A percentile compares a stretch with the other conserved stretches of the same genome.
phyloP scores from a whole-genome alignment of 352 stramenopile genomes.

The Phytopythium litorale region DNA sequence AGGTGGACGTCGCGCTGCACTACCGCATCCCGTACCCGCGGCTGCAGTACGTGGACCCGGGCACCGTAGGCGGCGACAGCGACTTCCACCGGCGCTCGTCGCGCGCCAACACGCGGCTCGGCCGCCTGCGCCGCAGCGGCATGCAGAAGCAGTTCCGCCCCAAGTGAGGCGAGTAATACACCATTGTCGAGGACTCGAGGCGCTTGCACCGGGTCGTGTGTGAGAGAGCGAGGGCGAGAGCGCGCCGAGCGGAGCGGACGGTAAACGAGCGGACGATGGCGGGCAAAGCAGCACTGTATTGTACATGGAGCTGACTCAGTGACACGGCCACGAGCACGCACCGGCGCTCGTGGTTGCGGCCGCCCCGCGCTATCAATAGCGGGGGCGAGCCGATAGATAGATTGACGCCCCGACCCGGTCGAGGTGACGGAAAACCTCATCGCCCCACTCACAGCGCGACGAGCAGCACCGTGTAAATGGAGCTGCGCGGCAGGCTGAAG shows the following conservation, averaged over 20 bases:
- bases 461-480: slow-evolving; percentile 67
- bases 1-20: slow-evolving; percentile 77
- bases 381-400: not conserved
- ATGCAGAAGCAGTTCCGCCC: slow-evolving; percentile 49
- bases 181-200: no score
- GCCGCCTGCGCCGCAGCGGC: slow-evolving; percentile 35
- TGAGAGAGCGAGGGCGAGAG: no score
- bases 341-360: not conserved
- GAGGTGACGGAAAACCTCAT: no score
- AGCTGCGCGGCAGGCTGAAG: slow-evolving; percentile 57
- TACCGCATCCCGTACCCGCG: slow-evolving; percentile 85
- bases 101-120: slow-evolving; percentile 44
- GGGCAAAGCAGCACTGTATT: not conserved
- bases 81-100: slow-evolving; percentile 61
- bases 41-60: slow-evolving; percentile 71
- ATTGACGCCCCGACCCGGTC: not conserved
- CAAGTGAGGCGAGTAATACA: not conserved
- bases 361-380: not conserved
- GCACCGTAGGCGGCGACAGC: slow-evolving; percentile 69
- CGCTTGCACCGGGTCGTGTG: no score
- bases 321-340: not conserved
- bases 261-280: no score
- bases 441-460: slow-evolving; percentile 60
- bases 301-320: slow-evolving; percentile 1
- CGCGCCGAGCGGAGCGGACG: no score